Evolutionary conservation across 2,329 filamentous ascomycete genomes (phyloP).

Genomic region (Teratosphaeria zuluensis): DNA sequence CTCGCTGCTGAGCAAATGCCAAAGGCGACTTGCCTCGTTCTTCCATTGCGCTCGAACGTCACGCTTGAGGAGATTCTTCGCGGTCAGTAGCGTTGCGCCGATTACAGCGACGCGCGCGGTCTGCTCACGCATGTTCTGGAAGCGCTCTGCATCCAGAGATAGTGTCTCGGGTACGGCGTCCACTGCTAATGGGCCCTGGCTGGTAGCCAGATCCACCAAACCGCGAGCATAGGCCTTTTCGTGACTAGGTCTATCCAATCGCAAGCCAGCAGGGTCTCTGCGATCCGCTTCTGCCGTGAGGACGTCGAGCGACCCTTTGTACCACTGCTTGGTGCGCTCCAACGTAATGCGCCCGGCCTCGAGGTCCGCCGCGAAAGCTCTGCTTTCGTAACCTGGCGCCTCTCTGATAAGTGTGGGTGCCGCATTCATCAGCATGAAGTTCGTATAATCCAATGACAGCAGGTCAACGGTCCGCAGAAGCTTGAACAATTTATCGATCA

Average conservation of each 20-base stretch:
- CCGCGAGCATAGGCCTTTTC: conserved; percentile 68
- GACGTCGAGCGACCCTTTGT: conserved; percentile 55
- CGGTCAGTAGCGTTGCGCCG: conserved; percentile 65
- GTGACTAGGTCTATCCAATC: conserved; percentile 54
- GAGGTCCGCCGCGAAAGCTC: conserved; percentile 57
- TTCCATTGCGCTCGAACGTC: conserved; percentile 73
- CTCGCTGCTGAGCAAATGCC: conserved; percentile 45
- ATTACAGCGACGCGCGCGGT: conserved; percentile 60
- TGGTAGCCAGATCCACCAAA: conserved; percentile 65
- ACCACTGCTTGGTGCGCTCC: conserved; percentile 53
- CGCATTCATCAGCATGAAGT: conserved; percentile 64
- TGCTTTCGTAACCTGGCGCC: conserved; percentile 63
- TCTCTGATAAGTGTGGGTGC: conserved; percentile 63
- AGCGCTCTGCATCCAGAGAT: conserved; percentile 55
- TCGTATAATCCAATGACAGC: conserved; percentile 72
- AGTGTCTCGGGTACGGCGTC: conserved; percentile 64
- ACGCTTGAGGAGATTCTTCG: conserved; percentile 73
- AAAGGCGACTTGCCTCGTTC: conserved; percentile 60
- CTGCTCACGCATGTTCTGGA: conserved; percentile 47
- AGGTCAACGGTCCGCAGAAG: conserved; percentile 67
- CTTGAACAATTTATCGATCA: conserved; percentile 67
- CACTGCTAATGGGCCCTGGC: conserved; percentile 44
- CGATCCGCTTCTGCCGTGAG: conserved; percentile 56
- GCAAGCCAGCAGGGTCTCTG: conserved; percentile 59
- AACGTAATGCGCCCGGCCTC: conserved; percentile 47